A percentile compares a stretch with the other conserved stretches of the same genome.
Conservation (phyloP, 2,329 filamentous ascomycete species). For the Emmonsiellopsis sp. region DNA sequence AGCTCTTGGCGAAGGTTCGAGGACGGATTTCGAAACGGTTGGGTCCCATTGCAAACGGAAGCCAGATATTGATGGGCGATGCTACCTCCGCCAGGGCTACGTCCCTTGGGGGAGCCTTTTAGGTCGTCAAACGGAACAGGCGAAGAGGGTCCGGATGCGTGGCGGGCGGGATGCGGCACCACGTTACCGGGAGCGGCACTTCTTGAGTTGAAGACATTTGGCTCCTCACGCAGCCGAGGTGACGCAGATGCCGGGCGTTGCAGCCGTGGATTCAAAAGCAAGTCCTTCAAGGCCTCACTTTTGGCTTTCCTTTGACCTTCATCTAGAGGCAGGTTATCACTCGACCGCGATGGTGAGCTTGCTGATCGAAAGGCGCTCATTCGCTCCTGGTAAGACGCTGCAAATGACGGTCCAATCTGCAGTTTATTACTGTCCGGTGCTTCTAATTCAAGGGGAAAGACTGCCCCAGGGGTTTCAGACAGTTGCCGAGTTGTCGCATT, state of each 20-base stretch:
- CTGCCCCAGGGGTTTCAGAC: slow-evolving; percentile 42
- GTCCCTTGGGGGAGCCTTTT: slow-evolving; percentile 4
- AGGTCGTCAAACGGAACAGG: slow-evolving; percentile 12
- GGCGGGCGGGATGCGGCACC: not conserved
- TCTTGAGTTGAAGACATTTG: slow-evolving; percentile 12
- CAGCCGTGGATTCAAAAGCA: slow-evolving; percentile 34
- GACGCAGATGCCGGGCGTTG: slow-evolving; percentile 26
- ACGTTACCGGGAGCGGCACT: not conserved
- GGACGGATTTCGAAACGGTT: slow-evolving; percentile 17
- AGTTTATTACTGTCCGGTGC: slow-evolving; percentile 41
- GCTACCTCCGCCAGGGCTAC: slow-evolving; percentile 10
- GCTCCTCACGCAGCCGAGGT: slow-evolving; percentile 15
- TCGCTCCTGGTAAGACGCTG: slow-evolving; percentile 44
- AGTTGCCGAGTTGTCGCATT: slow-evolving; percentile 33
- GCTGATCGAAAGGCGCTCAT: slow-evolving; percentile 34
- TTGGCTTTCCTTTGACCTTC: slow-evolving; percentile 35
- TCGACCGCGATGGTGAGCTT: slow-evolving; percentile 22
- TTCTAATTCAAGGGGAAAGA: slow-evolving; percentile 62
- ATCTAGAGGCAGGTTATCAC: slow-evolving; percentile 16
- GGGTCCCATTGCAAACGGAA: slow-evolving; percentile 14
- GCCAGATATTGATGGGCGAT: slow-evolving; percentile 16
- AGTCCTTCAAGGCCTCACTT: slow-evolving; percentile 35
- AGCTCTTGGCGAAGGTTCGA: slow-evolving; percentile 25
- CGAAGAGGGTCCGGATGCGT: slow-evolving; percentile 23
- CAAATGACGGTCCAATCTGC: slow-evolving; percentile 56